A percentile compares a stretch with the other conserved stretches of the same genome.
These are phyloP conservation scores for Chenopodium suecicum DNA, from an alignment of 148 eudicot species.

Conservation along the genomic window DNA sequence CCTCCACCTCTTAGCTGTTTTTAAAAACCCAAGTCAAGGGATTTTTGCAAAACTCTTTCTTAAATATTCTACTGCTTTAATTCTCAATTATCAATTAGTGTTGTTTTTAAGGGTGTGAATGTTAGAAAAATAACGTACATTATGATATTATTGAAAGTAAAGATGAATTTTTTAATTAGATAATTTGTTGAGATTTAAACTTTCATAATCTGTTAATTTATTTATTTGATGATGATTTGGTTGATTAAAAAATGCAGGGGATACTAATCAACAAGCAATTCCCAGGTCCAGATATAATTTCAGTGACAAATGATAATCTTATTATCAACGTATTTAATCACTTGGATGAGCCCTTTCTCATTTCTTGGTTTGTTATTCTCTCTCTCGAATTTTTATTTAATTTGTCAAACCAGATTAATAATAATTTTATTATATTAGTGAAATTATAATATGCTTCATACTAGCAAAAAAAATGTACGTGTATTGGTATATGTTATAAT, in stretches of 20 bases:
- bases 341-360: slow-evolving; percentile 75
- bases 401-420: no score
- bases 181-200: background rate
- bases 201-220: no score
- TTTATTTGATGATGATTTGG: background rate
- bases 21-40: no score
- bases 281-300: slow-evolving; percentile 75
- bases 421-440: no score
- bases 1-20: background rate
- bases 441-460: no score
- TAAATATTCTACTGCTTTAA: no score
- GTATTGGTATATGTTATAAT: no score
- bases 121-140: background rate
- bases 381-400: background rate
- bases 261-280: slow-evolving; percentile 76
- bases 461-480: no score
- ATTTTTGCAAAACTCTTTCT: no score
- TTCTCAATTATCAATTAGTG: no score
- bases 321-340: slow-evolving; percentile 58
- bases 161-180: background rate
- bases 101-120: background rate
- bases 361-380: slow-evolving; percentile 51
- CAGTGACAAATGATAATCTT: slow-evolving; percentile 70
- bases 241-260: slow-evolving; percentile 43
- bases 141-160: no score